phyloP scores from a whole-genome alignment of 441 rosid genomes.

The Pelargonium citronellum region DNA sequence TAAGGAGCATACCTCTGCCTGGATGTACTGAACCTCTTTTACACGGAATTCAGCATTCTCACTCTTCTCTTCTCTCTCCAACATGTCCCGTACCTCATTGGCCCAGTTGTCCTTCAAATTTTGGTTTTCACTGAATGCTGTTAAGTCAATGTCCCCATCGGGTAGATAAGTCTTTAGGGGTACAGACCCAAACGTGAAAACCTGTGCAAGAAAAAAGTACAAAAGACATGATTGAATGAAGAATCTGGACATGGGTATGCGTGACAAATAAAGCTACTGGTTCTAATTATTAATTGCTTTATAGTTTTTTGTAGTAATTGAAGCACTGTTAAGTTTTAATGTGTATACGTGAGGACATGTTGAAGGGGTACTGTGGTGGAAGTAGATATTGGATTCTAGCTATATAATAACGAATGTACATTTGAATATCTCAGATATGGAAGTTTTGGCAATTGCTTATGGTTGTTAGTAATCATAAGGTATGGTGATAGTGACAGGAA shows the following conservation, averaged over 20 bases:
- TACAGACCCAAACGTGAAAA: constrained; percentile 21
- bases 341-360: too few relatives aligned
- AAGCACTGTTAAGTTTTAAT: too few relatives aligned
- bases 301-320: too few relatives aligned
- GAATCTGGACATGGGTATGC: neutral
- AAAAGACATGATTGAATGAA: neutral
- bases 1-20: constrained; percentile 17
- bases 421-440: too few relatives aligned
- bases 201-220: constrained; percentile 1
- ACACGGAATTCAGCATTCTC: constrained; percentile 21
- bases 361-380: too few relatives aligned
- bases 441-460: too few relatives aligned
- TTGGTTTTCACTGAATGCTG: constrained; percentile 16
- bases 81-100: constrained; percentile 12
- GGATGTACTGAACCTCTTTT: constrained; percentile 22
- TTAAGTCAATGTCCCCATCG: constrained; percentile 24
- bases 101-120: constrained; percentile 19
- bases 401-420: too few relatives aligned
- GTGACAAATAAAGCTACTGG: neutral
- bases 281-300: too few relatives aligned
- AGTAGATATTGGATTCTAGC: too few relatives aligned
- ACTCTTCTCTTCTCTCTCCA: constrained; percentile 19
- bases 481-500: too few relatives aligned
- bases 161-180: constrained; percentile 24
- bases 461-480: too few relatives aligned